phyloP scores from a whole-genome alignment of 2,329 filamentous ascomycete genomes.

The Ambrosiella beaveri region DNA sequence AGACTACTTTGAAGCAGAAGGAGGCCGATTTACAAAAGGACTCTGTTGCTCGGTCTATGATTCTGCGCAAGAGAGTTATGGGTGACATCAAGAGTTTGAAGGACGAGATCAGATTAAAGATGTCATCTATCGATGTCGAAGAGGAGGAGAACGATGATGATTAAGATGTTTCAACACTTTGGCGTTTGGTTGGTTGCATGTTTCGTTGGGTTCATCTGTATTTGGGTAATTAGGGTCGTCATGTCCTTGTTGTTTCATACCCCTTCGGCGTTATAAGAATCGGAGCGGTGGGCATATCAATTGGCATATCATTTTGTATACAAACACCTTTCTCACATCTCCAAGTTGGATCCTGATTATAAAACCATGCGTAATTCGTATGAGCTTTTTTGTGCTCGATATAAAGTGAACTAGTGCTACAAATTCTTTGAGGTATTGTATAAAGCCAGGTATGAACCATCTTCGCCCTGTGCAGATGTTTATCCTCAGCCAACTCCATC shows the following conservation, averaged over 20 bases:
- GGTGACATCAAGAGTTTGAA: slow-evolving; percentile 31
- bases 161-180: not conserved
- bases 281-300: not conserved
- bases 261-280: not conserved
- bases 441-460: slow-evolving; percentile 2
- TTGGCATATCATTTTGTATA: not conserved
- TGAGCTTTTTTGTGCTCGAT: not conserved
- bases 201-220: not conserved
- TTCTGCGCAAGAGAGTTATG: slow-evolving; percentile 33
- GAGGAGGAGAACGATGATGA: slow-evolving; percentile 11
- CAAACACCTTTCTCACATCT: not conserved
- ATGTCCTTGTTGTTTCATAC: not conserved
- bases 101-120: slow-evolving; percentile 29
- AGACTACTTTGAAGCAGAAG: slow-evolving; percentile 31
- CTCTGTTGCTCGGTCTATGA: slow-evolving; percentile 24
- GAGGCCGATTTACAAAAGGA: slow-evolving; percentile 26
- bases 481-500: not conserved
- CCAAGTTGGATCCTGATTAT: not conserved
- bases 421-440: slow-evolving; percentile 10
- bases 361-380: not conserved
- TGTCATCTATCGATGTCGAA: slow-evolving; percentile 23
- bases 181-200: not conserved
- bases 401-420: slow-evolving; percentile 8
- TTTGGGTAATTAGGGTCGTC: not conserved
- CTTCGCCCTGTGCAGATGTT: not conserved